phyloP scores from a whole-genome alignment of 805 yeast species.

The Metschnikowia noctiluminum region DNA sequence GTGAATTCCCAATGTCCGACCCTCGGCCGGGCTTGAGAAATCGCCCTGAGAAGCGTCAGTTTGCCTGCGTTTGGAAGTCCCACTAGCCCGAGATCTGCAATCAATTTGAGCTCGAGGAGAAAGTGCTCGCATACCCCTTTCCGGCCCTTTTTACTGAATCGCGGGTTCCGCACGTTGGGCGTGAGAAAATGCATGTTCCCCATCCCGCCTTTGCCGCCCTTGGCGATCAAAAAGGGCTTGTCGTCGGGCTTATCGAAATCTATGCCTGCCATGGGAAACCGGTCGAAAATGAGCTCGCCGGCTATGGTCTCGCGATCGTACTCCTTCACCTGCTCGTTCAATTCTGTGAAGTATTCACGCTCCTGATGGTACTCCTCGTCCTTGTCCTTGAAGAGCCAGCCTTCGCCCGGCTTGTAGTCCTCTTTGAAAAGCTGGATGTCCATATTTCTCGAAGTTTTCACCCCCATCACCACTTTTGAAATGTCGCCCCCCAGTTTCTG shows the following conservation, averaged over 20 bases:
- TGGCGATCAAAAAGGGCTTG: slow-evolving; percentile 64
- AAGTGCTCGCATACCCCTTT: slow-evolving; percentile 62
- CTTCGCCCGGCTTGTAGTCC: slow-evolving; percentile 66
- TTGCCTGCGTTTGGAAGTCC: slow-evolving; percentile 98
- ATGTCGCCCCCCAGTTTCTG: slow-evolving; percentile 19
- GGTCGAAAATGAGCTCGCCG: slow-evolving; percentile 60
- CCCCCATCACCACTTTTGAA: slow-evolving; percentile 12
- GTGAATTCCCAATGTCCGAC: slow-evolving; percentile 98
- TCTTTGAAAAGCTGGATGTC: slow-evolving; percentile 59
- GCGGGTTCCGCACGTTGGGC: slow-evolving; percentile 78
- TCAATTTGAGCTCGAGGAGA: slow-evolving; percentile 75
- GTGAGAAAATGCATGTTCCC: slow-evolving; percentile 96
- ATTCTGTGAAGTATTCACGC: slow-evolving; percentile 61
- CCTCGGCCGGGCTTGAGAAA: slow-evolving; percentile 83
- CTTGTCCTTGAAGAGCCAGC: slow-evolving; percentile 85
- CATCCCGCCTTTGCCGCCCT: slow-evolving; percentile 92
- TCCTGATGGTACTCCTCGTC: slow-evolving; percentile 66
- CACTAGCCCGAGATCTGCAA: slow-evolving; percentile 92
- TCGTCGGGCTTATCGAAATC: slow-evolving; percentile 63
- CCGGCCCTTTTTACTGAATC: slow-evolving; percentile 83
- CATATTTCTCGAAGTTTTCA: slow-evolving; percentile 23
- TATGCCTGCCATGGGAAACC: slow-evolving; percentile 77
- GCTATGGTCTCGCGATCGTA: slow-evolving; percentile 58
- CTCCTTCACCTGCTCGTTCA: slow-evolving; percentile 60
- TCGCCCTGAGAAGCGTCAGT: slow-evolving; percentile 80